Base-by-base conservation (phyloP, 73 alveolate species). In the Paramecium octaurelia region DNA sequence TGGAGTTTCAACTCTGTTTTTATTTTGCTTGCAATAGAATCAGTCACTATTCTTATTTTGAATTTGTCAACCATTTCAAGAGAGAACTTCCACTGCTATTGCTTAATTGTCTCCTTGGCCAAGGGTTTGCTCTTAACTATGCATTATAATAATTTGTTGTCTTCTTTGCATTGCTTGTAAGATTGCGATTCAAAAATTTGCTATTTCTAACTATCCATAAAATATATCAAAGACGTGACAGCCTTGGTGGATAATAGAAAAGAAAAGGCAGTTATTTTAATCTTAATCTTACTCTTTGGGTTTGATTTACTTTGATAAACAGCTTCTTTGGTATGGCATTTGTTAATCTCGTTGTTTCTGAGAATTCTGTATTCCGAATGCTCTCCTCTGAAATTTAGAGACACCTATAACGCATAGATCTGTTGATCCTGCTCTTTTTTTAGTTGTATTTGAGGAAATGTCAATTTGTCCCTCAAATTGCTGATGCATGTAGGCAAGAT, bases 381-480 rank as follows among this genome's bases (percentile, higher is more conserved):
- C 21, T 42, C 71, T 3, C 91, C 91, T 48, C 7, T 27, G 6
- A 42, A 29, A 44, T 43, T 12, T 24, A 80, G 3, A 21, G 14
- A 23, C 1, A 80, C 14, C 24, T 80, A 21, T 23, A 80, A 80
- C 10, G 31, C 36, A 80, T 24, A 23, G 11, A 8, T 40, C 40
- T 35, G 14, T 80, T 23, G 18, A 21, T 43, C 34, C 14, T 24
- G n/a, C 7, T 24, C 34, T 43, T 24, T 46, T 20, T 20, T 40
- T 6, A 27, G 4, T 27, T 64, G 21, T 9, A 31, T 4, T 40
- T 16, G 12, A 31, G 84, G 87, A 4, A 73, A 34, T 35, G 57
- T 36, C 24, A 73, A 73, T 44, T 80, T 80, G 21, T 80, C 91
- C 34, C 21, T 80, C 21, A 80, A 18, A 80, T 80, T 80, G 12